Conservation (phyloP, 1,139 yeast genomes). For the Nakaseomyces glabratus region DNA sequence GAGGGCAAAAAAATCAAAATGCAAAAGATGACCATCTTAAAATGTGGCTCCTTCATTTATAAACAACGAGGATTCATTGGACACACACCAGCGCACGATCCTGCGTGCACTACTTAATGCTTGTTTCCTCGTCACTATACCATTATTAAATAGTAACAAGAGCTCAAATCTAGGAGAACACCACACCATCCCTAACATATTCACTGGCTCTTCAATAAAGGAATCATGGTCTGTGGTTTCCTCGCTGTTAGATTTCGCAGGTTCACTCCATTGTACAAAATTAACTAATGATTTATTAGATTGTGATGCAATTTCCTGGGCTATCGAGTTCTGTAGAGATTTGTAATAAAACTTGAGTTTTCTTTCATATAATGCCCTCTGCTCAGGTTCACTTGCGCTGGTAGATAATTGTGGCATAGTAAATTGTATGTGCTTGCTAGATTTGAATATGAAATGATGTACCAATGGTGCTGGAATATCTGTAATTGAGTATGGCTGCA, state of each 20-base stretch:
- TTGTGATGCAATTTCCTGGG: slow-evolving; percentile 23
- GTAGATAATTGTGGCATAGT: slow-evolving; percentile 32
- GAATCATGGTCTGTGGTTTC: slow-evolving; percentile 9
- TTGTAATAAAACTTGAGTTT: slow-evolving; percentile 25
- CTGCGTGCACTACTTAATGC: slow-evolving; percentile 45
- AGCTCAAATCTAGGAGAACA: slow-evolving; percentile 49
- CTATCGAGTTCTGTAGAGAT: slow-evolving; percentile 20
- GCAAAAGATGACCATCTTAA: no score
- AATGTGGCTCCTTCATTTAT: slow-evolving; percentile 55
- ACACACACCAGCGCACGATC: slow-evolving; percentile 49
- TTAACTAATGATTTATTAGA: slow-evolving; percentile 22
- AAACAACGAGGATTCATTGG: slow-evolving; percentile 48
- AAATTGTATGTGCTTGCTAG: slow-evolving; percentile 53
- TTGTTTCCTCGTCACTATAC: slow-evolving; percentile 38
- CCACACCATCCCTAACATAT: slow-evolving; percentile 45
- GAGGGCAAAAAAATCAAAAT: no score
- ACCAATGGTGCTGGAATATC: slow-evolving; percentile 55
- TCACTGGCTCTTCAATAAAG: slow-evolving; percentile 24
- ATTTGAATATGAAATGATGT: slow-evolving; percentile 73
- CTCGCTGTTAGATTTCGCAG: slow-evolving; percentile 12
- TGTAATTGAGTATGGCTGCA: slow-evolving; percentile 34
- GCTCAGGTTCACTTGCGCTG: slow-evolving; percentile 4
- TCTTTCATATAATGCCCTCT: slow-evolving; percentile 13
- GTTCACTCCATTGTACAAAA: slow-evolving; percentile 32
- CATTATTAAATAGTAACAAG: slow-evolving; percentile 44